A percentile compares a stretch with the other conserved stretches of the same genome.
Evolutionary conservation across 225 moss, liverwort and hornwort genomes (phyloP).

Genomic region (Sphagnum tenellum): DNA sequence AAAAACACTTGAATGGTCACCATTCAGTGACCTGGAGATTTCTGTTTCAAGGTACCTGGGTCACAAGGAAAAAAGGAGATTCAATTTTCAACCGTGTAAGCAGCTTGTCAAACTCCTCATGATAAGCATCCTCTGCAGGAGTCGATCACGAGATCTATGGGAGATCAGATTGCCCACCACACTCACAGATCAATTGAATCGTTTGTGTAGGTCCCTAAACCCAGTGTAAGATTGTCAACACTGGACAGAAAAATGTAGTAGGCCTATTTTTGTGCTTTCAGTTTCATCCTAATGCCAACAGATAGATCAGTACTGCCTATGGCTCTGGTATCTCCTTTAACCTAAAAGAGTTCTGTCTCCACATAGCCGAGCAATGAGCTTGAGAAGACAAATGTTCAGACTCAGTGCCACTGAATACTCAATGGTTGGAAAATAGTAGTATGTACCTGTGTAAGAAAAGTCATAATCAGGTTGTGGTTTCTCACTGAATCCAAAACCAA

Average conservation of each 20-base stretch:
- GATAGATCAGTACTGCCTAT: too few species aligned
- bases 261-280: background rate
- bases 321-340: too few species aligned
- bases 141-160: constrained; percentile 82
- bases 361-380: too few species aligned
- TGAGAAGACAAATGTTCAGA: too few species aligned
- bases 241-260: background rate
- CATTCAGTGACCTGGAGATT: too few species aligned
- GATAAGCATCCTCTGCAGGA: constrained; percentile 97
- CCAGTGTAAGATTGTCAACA: too few species aligned
- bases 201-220: constrained; percentile 6
- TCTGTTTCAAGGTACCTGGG: constrained; percentile 38
- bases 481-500: constrained; percentile 95
- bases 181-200: constrained; percentile 36
- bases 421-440: background rate
- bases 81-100: constrained; percentile 65
- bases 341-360: too few species aligned
- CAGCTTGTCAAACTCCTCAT: constrained; percentile 96
- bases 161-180: constrained; percentile 65
- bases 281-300: too few species aligned
- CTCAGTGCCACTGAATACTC: too few species aligned
- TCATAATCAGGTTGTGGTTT: constrained; percentile 96
- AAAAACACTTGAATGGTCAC: too few species aligned
- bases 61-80: constrained; percentile 82
- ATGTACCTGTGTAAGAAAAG: constrained; percentile 78